Percentiles rank a stretch among this genome's conserved stretches.
Conservation (phyloP, 768 basidiomycete species). For the Tulasnella sp. region DNA sequence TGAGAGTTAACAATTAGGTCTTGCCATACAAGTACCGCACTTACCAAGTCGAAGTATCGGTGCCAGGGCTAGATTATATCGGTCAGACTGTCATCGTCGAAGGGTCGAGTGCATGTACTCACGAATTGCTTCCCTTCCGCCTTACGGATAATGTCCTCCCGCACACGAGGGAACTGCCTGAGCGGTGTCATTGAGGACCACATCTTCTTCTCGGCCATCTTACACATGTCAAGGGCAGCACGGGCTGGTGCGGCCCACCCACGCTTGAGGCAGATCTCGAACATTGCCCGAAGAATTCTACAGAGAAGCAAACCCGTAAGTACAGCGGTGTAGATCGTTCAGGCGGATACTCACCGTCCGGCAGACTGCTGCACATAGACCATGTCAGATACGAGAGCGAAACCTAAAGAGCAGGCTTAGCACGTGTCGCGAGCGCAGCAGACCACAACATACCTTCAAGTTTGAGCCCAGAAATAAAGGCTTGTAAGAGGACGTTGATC, state of each 20-base stretch:
- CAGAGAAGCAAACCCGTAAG: not conserved
- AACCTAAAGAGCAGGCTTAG: conserved; percentile 45
- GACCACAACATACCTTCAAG: conserved; percentile 58
- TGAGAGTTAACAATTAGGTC: no score
- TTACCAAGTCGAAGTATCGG: conserved; percentile 85
- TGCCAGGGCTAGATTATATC: conserved; percentile 69
- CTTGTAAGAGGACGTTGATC: conserved; percentile 92
- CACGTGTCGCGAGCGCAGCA: not conserved
- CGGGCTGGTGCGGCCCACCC: conserved; percentile 97
- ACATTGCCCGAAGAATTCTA: conserved; percentile 91
- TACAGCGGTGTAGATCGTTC: conserved; percentile 25
- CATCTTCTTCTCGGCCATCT: conserved; percentile 91
- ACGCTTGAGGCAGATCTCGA: conserved; percentile 94
- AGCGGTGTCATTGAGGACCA: conserved; percentile 98
- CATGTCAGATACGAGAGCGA: conserved; percentile 85
- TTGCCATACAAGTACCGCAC: conserved; percentile 22
- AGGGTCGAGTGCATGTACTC: conserved; percentile 32
- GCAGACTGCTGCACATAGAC: conserved; percentile 97
- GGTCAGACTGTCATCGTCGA: not conserved
- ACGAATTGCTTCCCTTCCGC: conserved; percentile 98
- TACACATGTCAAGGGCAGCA: conserved; percentile 87
- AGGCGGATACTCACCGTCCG: conserved; percentile 54
- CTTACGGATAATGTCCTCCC: conserved; percentile 76
- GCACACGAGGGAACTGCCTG: conserved; percentile 91
- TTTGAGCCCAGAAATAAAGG: conserved; percentile 91